Evolutionary conservation across 2,329 filamentous ascomycete species (phyloP).

Genomic region (Trichoderma endophyticum): DNA sequence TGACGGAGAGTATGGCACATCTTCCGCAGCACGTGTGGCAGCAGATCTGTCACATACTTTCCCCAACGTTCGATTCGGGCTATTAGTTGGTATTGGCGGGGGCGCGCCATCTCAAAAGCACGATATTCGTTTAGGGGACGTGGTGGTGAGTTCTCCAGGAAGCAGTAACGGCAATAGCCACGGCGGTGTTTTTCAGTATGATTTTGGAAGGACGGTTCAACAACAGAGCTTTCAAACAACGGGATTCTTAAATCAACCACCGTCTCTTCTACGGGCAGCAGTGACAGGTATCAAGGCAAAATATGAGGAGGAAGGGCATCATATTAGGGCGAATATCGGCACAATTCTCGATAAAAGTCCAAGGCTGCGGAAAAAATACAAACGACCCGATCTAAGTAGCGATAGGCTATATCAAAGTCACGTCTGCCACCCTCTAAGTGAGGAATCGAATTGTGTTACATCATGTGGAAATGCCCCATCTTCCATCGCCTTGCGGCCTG

Average conservation of each 20-base stretch:
- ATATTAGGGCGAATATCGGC: too few species aligned
- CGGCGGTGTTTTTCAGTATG: neutral
- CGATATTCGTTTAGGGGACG: neutral
- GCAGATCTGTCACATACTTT: neutral
- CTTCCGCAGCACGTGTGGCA: neutral
- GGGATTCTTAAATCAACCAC: neutral
- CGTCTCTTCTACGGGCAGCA: neutral
- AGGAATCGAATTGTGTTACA: rapidly evolving
- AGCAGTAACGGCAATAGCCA: neutral
- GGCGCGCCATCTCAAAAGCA: neutral
- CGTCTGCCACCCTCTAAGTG: neutral
- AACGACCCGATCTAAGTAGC: neutral
- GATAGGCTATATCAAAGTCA: neutral
- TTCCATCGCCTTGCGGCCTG: neutral
- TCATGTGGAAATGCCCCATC: neutral
- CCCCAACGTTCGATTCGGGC: neutral
- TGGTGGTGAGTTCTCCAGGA: neutral
- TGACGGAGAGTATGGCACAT: neutral
- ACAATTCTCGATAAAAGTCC: neutral
- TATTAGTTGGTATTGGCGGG: neutral
- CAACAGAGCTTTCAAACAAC: neutral
- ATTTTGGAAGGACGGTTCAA: neutral
- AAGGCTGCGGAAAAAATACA: neutral
- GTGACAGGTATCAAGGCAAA: rapidly evolving
- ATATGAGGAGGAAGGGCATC: neutral